Conservation (phyloP, 2,329 filamentous ascomycete genomes). For the Paramyrothecium sp. region DNA sequence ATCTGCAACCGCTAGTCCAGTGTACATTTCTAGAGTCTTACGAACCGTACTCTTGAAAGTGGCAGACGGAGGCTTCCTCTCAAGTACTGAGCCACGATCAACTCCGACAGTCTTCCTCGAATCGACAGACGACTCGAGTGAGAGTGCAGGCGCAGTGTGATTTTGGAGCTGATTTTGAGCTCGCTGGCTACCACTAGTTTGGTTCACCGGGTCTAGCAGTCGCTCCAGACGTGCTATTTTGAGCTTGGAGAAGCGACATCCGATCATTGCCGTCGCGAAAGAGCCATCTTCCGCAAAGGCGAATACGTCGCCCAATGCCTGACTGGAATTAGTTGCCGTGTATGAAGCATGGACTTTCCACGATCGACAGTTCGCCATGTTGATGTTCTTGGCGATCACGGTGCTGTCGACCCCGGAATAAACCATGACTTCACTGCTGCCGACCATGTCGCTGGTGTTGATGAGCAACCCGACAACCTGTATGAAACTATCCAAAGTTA, state of each 20-base stretch:
- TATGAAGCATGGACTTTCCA: neutral
- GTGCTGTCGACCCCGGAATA: neutral
- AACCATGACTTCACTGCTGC: neutral
- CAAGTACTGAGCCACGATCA: neutral
- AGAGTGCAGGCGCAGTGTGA: neutral
- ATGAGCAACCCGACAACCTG: neutral
- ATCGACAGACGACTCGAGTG: neutral
- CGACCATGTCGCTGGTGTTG: neutral
- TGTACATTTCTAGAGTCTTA: neutral
- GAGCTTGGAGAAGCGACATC: neutral
- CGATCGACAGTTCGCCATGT: neutral
- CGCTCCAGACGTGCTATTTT: neutral
- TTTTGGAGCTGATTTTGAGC: neutral
- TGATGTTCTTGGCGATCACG: neutral
- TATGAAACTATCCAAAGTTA: neutral
- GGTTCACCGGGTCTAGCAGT: neutral
- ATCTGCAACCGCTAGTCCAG: neutral
- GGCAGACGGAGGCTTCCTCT: neutral
- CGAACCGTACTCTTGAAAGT: neutral
- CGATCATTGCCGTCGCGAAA: neutral
- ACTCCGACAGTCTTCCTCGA: neutral
- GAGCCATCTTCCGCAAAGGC: neutral
- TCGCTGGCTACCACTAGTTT: neutral
- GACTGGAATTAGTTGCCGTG: neutral
- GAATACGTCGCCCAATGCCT: neutral